Base-by-base conservation (phyloP, 78 protist species). In the Dictyostelium purpureum region DNA sequence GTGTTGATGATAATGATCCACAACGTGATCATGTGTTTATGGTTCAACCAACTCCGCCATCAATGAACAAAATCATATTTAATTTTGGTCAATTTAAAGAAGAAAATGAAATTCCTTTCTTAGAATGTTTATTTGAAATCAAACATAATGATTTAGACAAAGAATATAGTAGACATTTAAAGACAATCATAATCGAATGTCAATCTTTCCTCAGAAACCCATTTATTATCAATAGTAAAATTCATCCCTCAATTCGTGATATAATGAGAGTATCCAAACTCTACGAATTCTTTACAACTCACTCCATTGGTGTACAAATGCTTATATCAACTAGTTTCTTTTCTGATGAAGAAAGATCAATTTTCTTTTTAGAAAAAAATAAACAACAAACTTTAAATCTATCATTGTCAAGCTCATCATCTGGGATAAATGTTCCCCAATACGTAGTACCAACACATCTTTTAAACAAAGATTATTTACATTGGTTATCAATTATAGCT, bases 11-110 rank as follows among this genome's bases (percentile, higher is more conserved):
- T 6, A 35, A 19, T 21, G 37, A 47, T n/a, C 31, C 28, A 6
- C 33, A 40, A 38, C 24, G 56, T 18, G 66, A 69, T 45, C 76
- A 51, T 1, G 49, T 54, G 11, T 88, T 63, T 54, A 61, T 82
- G 6, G 95, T 90, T 11, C 89, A 82, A 47, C 88, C 40, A 19
- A 74, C 81, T 12, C 95, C 95, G 43, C 89, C 89, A 54, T 80
- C 95, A 9, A 80, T 90, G 95, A 51, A 37, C 2, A 56, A 88
- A 1, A 63, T 88, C 1, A 24, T 76, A 12, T 38, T 88, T 4
- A 71, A 63, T 61, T 88, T 71, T 76, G 94, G 94, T 33, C 75
- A 74, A 24, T 79, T 88, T 31, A 33, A 57, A 26, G 31, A 45
- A 19, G 42, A 74, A 26, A 67, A 88, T 71, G 94, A 88, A 59